Percentiles rank a stretch among this genome's conserved stretches.
Evolutionary conservation across 108 stramenopile genomes (phyloP).

Genomic region (Cyclotella distinguenda): DNA sequence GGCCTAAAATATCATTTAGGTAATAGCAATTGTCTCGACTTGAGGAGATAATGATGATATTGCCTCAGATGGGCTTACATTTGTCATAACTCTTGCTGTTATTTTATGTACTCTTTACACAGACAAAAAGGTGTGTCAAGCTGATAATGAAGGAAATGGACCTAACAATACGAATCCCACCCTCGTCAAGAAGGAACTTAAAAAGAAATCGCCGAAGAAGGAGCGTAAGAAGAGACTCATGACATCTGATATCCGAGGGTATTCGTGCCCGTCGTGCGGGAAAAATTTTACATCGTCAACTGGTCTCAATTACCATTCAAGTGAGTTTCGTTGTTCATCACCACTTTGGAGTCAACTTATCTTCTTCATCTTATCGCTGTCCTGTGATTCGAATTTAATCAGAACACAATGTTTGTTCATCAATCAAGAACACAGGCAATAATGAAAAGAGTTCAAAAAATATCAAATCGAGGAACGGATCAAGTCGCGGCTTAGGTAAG

Average conservation of each 20-base stretch:
- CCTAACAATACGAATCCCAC: too few relatives aligned
- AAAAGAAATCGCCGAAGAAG: neutral
- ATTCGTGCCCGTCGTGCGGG: neutral
- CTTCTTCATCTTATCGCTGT: neutral
- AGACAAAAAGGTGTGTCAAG: neutral
- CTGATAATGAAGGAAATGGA: too few relatives aligned
- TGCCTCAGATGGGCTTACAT: too few relatives aligned
- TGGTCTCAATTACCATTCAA: neutral
- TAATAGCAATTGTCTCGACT: neutral
- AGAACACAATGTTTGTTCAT: too few relatives aligned
- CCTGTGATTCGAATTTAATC: too few relatives aligned
- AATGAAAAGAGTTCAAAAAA: too few relatives aligned
- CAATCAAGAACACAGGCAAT: too few relatives aligned
- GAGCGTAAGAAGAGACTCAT: neutral
- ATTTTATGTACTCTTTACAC: neutral
- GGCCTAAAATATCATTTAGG: slow-evolving; percentile 24
- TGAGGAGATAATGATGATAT: too few relatives aligned
- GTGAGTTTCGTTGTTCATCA: neutral
- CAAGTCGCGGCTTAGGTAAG: too few relatives aligned
- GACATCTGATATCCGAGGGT: neutral
- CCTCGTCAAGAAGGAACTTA: neutral
- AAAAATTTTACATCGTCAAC: neutral
- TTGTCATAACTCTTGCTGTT: too few relatives aligned
- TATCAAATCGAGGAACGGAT: too few relatives aligned
- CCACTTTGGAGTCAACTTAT: neutral